Evolutionary conservation across 257 asterid species (phyloP), one percentile per base, ranked within the genome.

Genomic region (Anisodus acutangulus): DNA sequence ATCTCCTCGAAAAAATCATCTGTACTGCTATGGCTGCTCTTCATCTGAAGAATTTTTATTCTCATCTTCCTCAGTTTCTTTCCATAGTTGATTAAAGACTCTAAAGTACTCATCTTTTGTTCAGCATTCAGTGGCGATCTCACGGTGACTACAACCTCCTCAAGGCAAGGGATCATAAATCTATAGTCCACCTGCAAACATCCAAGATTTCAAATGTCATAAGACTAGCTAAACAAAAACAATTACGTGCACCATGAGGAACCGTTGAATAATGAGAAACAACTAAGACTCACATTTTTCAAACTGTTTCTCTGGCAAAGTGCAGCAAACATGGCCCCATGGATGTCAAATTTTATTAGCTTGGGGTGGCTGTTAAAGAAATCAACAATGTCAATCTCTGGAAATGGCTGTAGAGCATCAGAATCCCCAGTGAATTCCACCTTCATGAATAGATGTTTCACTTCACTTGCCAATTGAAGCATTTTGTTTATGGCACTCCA

Each of bases 321-420:
- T 53, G 98, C 98, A 72, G 99, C 98, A 86, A 97, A 95, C 97
- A 97, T 93, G 76, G 99, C 99, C 58, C 99, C 99, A 54, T 97
- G 98, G 69, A 95, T 89, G 81, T 94, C 99, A 54, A 97, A 93
- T 3, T 91, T 93, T 72, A 87, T 91, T 64, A 97, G 91, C 94
- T 93, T 97, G 35, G 93, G 95, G 78, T 95, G 99, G 87, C 88
- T 88, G 91, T 97, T 95, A 83, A 97, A 97, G 97, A 97, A 97
- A 47, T 95, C 98, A 7, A 92, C 98, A 54, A 97, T 86, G 84
- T 97, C 98, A 80, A 95, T 87, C 90, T 95, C 98, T 0, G 98
- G 99, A 74, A 97, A 97, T 51, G 98, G 97, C 85, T 89, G 70
- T 85, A 93, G 98, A 49, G 88, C 84, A 78, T 91, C 95, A 12